Percentiles rank a stretch among this genome's conserved stretches.
phyloP scores from a whole-genome alignment of 306 rosid species.

The Malus sylvestris region DNA sequence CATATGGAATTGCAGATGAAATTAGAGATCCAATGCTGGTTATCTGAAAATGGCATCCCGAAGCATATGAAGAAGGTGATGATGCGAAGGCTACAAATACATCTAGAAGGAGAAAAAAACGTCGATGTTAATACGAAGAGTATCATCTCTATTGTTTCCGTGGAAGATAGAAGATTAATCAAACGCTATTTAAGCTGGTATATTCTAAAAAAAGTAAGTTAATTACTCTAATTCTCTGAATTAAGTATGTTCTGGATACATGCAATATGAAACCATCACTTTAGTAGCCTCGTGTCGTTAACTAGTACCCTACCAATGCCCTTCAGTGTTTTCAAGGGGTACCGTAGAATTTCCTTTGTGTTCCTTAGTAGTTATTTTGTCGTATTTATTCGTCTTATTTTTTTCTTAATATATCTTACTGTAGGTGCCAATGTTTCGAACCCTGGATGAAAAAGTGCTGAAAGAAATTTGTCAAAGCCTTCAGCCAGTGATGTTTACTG shows the following conservation, averaged over 20 bases:
- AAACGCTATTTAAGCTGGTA: neutral
- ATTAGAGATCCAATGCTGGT: neutral
- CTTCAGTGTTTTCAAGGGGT: too few relatives aligned
- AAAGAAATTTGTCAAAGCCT: neutral
- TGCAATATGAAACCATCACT: too few relatives aligned
- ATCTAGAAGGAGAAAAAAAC: neutral
- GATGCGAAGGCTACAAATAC: neutral
- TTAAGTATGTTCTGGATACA: too few relatives aligned
- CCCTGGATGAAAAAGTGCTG: neutral
- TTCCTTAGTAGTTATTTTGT: too few relatives aligned
- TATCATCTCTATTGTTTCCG: neutral
- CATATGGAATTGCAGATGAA: neutral
- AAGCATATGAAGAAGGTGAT: neutral
- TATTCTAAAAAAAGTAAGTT: neutral
- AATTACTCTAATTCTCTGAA: neutral
- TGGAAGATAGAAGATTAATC: neutral
- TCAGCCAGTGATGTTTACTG: neutral
- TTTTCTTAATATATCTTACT: neutral
- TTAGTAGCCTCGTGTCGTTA: too few relatives aligned
- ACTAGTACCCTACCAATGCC: too few relatives aligned
- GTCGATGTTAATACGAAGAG: neutral
- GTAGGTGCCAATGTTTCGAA: neutral
- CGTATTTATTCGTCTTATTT: neutral
- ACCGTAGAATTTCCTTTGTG: too few relatives aligned
- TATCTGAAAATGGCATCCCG: neutral